Evolutionary conservation across 495 filamentous ascomycete genomes (phyloP), one percentile per base, ranked within the genome.

Genomic region (Aspergillus cavernicola): DNA sequence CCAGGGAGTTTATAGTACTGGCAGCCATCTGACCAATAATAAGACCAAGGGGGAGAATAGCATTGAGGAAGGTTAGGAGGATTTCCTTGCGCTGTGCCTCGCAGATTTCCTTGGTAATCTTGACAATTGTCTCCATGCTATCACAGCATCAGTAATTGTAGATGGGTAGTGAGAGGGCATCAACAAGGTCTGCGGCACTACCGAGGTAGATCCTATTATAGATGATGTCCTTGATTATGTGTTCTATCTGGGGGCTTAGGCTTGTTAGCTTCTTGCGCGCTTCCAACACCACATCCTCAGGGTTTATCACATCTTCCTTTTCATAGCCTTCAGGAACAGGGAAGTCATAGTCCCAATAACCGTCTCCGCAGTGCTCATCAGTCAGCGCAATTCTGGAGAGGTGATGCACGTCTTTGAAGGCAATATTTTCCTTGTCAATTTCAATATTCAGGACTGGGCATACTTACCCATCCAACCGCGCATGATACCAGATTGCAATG

Each of bases 31-130:
- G 45, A 12, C 53, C 53, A 1, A 43, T 16, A 12, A 50, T 20
- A 1, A 46, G 53, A 18, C 49, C 35, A 23, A 55, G 35, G 44
- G 49, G 49, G 33, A 55, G 24, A 2, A 55, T 33, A 6, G 44
- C 52, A 7, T 36, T 26, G 4, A 55, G 35, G 28, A 55, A 55
- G 11, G 35, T 44, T 0, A 48, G 18, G 15, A 55, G 19, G 15
- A 55, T 55, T 2, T 22, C 23, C n/a, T 55, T 49, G 26, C 16
- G 10, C 12, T 49, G 28, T 8, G 46, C 43, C 18, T 55, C 52
- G 0, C 15, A 9, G 16, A 55, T 55, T 3, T 49, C 36, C 26
- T 48, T 36, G 9, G 52, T 44, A 13, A 55, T 42, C 0, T 55
- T 24, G 24, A 39, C 28, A 10, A 55, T 42, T 1, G 38, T 0